Evolutionary conservation across 148 eudicot genomes (phyloP), one percentile per base, ranked within the genome.

Genomic region (Arctostaphylos glauca): DNA sequence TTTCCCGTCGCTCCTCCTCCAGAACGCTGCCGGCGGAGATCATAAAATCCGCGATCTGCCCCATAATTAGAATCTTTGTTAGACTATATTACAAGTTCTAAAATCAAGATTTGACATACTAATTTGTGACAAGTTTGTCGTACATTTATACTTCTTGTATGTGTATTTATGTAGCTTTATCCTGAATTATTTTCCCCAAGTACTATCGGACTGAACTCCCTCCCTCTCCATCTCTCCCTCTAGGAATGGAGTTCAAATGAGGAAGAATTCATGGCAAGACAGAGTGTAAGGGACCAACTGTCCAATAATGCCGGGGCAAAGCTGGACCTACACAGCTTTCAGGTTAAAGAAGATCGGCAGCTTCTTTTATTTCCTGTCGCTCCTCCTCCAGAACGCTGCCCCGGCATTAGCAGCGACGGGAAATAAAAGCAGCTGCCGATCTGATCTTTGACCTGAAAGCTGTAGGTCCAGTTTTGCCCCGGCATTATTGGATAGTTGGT

Each of bases 241-340:
- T 47, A 86, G 87, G 87, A 86, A 86, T 74, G 87, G 87, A 50
- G 60, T 86, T 21, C 87, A 86, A 46, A 56, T 72, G 75, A 86
- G 87, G 82, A 80, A 21, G 68, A 82, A 82, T 74, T 82, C 87
- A 54, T 86, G 82, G 82, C 83, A 78, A 78, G 87, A 86, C 59
- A 85, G 87, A 62, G 86, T 79, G 9, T 31, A 60, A 60, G 86
- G 83, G 18, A 84, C 86, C 9, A 84, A 60, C 54, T 86, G 87
- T 55, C 87, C 87, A 19, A 86, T 86, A 31, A 21, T 54, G 38
- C 83, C 83, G 9, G 87, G 87, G 21, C 68, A 79, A 72, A 86
- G 82, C 67, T 86, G 79, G 79, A 86, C 87, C 6, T 86, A n/a
- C n/a, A 86, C 71, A 86, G 50, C 1, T 82, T 85, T 15, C n/a